These are phyloP conservation scores for Cladosporium cucumerinum DNA, from an alignment of 2,329 filamentous ascomycete genomes.

Conservation along the genomic window DNA sequence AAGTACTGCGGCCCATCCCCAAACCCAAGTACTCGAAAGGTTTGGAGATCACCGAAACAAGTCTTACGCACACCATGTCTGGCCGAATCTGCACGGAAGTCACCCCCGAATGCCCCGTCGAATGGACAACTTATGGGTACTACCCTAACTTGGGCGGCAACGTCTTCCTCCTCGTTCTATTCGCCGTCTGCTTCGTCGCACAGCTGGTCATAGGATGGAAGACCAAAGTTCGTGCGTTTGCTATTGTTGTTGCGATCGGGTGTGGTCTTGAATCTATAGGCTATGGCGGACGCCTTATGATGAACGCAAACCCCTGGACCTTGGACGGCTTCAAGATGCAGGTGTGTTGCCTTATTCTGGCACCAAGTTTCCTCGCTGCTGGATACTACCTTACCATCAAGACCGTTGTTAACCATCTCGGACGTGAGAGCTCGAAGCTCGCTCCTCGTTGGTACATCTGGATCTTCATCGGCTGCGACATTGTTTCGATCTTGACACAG, in stretches of 20 bases:
- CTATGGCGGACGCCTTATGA: slow-evolving; percentile 53
- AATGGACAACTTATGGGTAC: slow-evolving; percentile 41
- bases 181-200: slow-evolving; percentile 35
- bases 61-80: slow-evolving; percentile 13
- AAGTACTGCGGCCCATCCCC: not conserved
- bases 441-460: slow-evolving; percentile 46
- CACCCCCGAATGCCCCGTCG: slow-evolving; percentile 34
- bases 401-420: slow-evolving; percentile 45
- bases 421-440: slow-evolving; percentile 40
- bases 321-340: slow-evolving; percentile 49
- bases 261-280: slow-evolving; percentile 50
- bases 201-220: slow-evolving; percentile 36
- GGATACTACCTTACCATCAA: slow-evolving; percentile 49
- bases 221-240: slow-evolving; percentile 40
- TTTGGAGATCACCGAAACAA: not conserved
- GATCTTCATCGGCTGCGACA: slow-evolving; percentile 51
- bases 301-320: slow-evolving; percentile 52
- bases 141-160: slow-evolving; percentile 39
- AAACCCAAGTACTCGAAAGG: slow-evolving; percentile 3
- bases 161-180: slow-evolving; percentile 38
- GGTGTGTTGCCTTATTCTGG: slow-evolving; percentile 53
- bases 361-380: slow-evolving; percentile 46
- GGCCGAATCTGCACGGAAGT: slow-evolving; percentile 28
- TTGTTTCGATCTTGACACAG: slow-evolving; percentile 45
- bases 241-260: slow-evolving; percentile 39